Conservation (phyloP, 2,329 filamentous ascomycete genomes). For the Penicillium griseofulvum region DNA sequence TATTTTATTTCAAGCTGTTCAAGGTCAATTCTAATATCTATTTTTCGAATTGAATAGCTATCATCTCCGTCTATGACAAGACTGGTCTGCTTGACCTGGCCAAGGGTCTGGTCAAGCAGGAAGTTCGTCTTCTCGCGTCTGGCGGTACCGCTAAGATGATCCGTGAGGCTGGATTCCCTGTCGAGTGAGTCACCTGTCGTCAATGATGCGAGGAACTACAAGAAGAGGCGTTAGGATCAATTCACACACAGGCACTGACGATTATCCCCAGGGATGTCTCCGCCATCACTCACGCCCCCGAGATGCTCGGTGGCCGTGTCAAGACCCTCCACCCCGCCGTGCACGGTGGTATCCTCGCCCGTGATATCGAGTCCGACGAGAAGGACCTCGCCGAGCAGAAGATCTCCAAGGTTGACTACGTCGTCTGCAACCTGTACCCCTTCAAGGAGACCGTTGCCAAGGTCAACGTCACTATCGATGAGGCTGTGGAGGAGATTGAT, state of each 20-base stretch:
- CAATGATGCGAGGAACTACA: neutral
- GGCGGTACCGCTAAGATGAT: constrained; percentile 96
- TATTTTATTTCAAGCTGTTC: constrained; percentile 15
- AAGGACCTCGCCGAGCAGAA: constrained; percentile 94
- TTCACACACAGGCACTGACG: neutral
- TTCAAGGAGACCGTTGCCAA: constrained; percentile 99
- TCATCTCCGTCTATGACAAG: constrained; percentile 98
- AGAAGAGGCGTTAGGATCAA: neutral
- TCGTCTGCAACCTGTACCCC: constrained; percentile 97
- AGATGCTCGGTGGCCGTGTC: constrained; percentile 89
- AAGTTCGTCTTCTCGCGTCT: constrained; percentile 89
- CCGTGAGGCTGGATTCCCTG: constrained; percentile 88
- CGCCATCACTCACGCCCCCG: constrained; percentile 91
- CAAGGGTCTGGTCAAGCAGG: constrained; percentile 82
- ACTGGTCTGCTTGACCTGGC: constrained; percentile 89
- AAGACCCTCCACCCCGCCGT: constrained; percentile 98
- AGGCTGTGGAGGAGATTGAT: constrained; percentile 98
- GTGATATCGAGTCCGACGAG: constrained; percentile 91
- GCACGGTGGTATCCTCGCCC: constrained; percentile 79
- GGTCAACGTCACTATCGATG: constrained; percentile 92
- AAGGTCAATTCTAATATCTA: constrained; percentile 13
- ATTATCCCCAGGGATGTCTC: constrained; percentile 73
- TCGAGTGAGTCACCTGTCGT: constrained; percentile 65
- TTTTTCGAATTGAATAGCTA: constrained; percentile 54
- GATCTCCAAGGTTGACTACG: constrained; percentile 91